Base-by-base conservation (phyloP, 257 asterid species). In the Penstemon barbatus region DNA sequence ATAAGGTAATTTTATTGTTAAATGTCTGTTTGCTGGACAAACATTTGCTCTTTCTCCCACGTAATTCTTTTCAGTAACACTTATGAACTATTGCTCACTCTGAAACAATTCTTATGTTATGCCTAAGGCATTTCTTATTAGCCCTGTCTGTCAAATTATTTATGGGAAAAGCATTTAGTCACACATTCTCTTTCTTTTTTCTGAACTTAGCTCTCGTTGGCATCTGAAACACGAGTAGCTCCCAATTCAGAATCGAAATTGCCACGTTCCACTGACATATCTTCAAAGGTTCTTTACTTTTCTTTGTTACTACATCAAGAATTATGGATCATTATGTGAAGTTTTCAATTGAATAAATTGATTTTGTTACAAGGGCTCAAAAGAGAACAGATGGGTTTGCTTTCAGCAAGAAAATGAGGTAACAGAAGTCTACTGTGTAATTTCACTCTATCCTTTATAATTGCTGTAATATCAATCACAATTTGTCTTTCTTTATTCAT, bases 351-450 rank as follows among this genome's bases (percentile, higher is more conserved):
- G 74, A 70, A 75, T 73, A 68, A 60, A 66, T 41, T 61, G 76
- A 82, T 75, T 76, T 83, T 74, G 76, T 67, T 84, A 68, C 70
- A 85, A 92, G 98, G 97, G 96, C 58, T 82, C 89, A 81, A 92
- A 92, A 92, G 98, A 92, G 89, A 92, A 92, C 59, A 79, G 87
- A 75, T 78, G 86, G 88, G 86, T 79, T 75, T 63, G 76, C 76
- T 81, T 89, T 79, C 82, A 73, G 75, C 85, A 82, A 80, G 87
- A 68, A 61, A 61, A 73, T 71, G 87, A 86, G 96, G 98, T 92
- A 84, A 74, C 5, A 11, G 51, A 39, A n/a, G 39, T 56, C 33
- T 40, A 25, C 9, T 42, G 69, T 12, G 5, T 13, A 46, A 18
- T 46, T 15, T 63, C 57, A 8, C 15, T 66, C n/a, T 7, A 36